A percentile compares a stretch with the other conserved stretches of the same genome.
Evolutionary conservation across 495 filamentous ascomycete genomes (phyloP).

Genomic region (Penicillium psychrofluorescens): DNA sequence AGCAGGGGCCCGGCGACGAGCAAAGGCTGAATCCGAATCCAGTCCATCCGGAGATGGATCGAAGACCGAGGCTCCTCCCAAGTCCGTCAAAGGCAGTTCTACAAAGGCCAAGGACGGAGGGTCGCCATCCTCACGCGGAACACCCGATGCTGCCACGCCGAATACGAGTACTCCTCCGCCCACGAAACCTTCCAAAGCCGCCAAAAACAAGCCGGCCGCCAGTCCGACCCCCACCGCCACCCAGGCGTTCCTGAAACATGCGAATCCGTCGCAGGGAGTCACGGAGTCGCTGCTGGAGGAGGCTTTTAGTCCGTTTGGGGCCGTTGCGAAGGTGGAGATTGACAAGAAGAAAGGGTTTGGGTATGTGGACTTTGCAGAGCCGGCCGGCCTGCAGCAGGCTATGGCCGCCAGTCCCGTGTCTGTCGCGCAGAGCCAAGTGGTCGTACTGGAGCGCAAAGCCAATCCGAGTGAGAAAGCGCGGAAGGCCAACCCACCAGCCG

Average conservation of each 20-base stretch:
- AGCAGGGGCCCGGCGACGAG: constrained; percentile 41
- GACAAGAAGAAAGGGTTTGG: constrained; percentile 91
- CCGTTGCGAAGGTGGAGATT: constrained; percentile 73
- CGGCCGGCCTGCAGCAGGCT: constrained; percentile 63
- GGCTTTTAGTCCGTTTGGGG: constrained; percentile 63
- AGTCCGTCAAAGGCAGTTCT: constrained; percentile 10
- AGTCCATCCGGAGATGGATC: constrained; percentile 23
- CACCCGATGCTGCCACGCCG: constrained; percentile 16
- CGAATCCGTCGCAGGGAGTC: constrained; percentile 84
- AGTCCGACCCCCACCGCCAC: constrained; percentile 48
- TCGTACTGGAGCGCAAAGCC: constrained; percentile 74
- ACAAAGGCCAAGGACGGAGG: constrained; percentile 19
- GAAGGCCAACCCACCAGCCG: constrained; percentile 25
- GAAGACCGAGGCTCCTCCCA: constrained; percentile 15
- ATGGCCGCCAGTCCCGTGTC: constrained; percentile 73
- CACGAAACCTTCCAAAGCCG: constrained; percentile 23
- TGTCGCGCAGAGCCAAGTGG: constrained; percentile 77
- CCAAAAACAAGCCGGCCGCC: constrained; percentile 24
- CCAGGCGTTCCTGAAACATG: constrained; percentile 89
- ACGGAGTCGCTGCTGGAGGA: constrained; percentile 69
- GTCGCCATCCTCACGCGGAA: constrained; percentile 15
- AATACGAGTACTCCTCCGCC: constrained; percentile 22
- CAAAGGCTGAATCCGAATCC: constrained; percentile 12
- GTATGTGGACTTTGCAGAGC: constrained; percentile 75
- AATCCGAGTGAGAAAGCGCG: constrained; percentile 34